These are phyloP conservation scores for Penstemon davidsonii DNA, from an alignment of 257 asterid species.

Conservation along the genomic window DNA sequence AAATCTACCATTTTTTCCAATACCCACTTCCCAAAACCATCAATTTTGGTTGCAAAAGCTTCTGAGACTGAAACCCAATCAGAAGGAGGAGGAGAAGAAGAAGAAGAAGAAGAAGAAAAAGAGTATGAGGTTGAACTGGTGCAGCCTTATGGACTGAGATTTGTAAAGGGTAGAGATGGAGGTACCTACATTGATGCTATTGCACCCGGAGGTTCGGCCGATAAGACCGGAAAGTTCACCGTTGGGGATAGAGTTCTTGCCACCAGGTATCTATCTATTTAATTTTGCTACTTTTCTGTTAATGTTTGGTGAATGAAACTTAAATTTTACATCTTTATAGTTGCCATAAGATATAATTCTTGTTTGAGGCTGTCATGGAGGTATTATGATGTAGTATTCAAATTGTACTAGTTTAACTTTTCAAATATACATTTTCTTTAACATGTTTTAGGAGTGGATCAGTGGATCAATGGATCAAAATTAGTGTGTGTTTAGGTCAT, in stretches of 20 bases:
- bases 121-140: conserved; percentile 79
- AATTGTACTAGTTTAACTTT: too few relatives aligned
- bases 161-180: conserved; percentile 89
- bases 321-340: not conserved
- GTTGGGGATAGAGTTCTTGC: conserved; percentile 92
- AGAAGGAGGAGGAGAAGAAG: conserved; percentile 9
- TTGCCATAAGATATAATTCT: too few relatives aligned
- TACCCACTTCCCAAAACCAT: conserved; percentile 27
- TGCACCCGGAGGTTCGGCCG: conserved; percentile 82
- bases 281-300: not conserved
- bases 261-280: conserved; percentile 57
- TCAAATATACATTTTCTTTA: too few relatives aligned
- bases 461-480: too few relatives aligned
- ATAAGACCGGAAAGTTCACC: conserved; percentile 68
- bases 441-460: too few relatives aligned
- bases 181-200: conserved; percentile 93
- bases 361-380: too few relatives aligned
- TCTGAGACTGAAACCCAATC: conserved; percentile 42
- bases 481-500: too few relatives aligned
- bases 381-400: too few relatives aligned
- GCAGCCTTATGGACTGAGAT: conserved; percentile 77
- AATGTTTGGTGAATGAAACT: not conserved
- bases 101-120: conserved; percentile 32
- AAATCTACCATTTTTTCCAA: conserved; percentile 24
- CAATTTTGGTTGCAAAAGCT: conserved; percentile 40